Conservation (phyloP, 139 green algal species). For the Chlamydomonas eustigma region DNA sequence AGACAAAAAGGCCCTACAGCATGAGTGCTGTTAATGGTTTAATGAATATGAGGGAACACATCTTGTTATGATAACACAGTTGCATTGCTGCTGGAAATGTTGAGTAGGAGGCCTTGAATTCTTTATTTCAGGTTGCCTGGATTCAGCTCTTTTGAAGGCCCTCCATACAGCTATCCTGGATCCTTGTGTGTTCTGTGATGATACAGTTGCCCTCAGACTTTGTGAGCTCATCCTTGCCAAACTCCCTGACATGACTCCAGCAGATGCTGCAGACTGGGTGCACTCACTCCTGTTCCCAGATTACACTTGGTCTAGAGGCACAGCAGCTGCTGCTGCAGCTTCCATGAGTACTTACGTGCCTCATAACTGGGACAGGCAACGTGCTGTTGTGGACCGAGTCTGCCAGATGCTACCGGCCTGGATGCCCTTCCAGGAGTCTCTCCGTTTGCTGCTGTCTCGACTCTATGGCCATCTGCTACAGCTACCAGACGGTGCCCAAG, state of each 20-base stretch:
- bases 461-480: not conserved
- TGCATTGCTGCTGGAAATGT: too few relatives aligned
- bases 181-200: not conserved
- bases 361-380: not conserved
- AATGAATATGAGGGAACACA: too few relatives aligned
- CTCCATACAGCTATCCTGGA: not conserved
- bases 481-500: not conserved
- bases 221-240: not conserved
- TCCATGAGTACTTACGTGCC: not conserved
- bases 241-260: not conserved
- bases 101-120: too few relatives aligned
- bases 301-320: not conserved
- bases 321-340: not conserved
- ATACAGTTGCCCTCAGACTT: not conserved
- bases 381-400: not conserved
- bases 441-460: not conserved
- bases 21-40: too few relatives aligned
- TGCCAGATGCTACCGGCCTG: slow-evolving; percentile 1
- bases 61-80: too few relatives aligned
- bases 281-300: slow-evolving; percentile 7
- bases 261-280: not conserved
- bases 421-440: not conserved
- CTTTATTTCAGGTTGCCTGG: slow-evolving; percentile 3
- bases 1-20: too few relatives aligned
- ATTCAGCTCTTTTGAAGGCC: not conserved